Conservation (phyloP, 305 asterid genomes). For the Fraxinus velutina region DNA sequence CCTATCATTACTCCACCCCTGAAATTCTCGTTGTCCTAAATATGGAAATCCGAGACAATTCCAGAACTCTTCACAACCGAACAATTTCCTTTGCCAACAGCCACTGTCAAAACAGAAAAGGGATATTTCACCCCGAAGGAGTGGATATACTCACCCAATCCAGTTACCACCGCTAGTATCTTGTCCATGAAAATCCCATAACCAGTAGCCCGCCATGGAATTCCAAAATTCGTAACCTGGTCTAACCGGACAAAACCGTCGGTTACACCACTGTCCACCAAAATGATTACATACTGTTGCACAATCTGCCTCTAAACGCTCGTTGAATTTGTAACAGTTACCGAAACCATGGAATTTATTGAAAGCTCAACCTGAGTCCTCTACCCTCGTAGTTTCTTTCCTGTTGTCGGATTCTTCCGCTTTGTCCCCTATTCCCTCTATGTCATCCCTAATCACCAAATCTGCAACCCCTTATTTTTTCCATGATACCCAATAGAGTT, state of each 20-base stretch:
- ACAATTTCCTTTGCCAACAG: background rate
- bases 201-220: background rate
- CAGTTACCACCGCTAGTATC: background rate
- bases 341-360: background rate
- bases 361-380: background rate
- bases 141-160: background rate
- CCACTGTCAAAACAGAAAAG: background rate
- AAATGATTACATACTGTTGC: background rate
- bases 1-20: background rate
- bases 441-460: background rate
- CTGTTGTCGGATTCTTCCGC: background rate
- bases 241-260: background rate
- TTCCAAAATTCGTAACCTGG: background rate
- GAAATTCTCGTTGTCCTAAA: background rate
- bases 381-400: background rate
- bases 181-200: background rate
- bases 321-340: background rate
- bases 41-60: background rate
- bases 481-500: background rate
- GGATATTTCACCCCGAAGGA: background rate
- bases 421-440: background rate
- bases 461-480: background rate
- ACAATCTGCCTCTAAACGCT: background rate
- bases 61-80: background rate
- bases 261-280: background rate